Base-by-base conservation (phyloP, 2,329 filamentous ascomycete species). In the Macroventuria anomochaeta region DNA sequence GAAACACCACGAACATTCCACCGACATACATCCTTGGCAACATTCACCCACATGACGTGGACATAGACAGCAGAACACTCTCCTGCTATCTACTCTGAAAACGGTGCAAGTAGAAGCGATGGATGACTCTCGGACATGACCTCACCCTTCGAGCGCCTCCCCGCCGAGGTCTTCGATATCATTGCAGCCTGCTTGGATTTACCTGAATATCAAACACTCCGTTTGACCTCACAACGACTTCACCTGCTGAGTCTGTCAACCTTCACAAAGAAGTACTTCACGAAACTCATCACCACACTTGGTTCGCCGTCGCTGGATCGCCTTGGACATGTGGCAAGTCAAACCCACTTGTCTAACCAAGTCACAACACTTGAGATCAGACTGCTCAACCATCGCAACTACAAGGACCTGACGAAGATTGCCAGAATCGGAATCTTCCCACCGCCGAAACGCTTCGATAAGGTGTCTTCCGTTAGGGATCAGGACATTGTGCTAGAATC, bases 151-250 rank as follows among this genome's bases (percentile, higher is more conserved):
- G 68, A 69, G 41, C 42, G 52, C 34, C 67, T 72, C 37, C 67
- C 67, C 17, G 59, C 64, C 13, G 70, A 72, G 64, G 55, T 71
- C 6, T 61, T 67, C 29, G 68, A 71, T 20, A 44, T 65, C 23
- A 55, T 71, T 23, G 54, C 61, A 37, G 39, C 46, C 29, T 31
- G 57, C 36, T 44, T 72, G 17, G 41, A 59, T 21, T 34, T 65
- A 7, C 17, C 48, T 6, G 57, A 57, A 10, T 63, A 64, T 23
- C 56, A 61, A 20, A 39, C 49, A 15, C 44, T 72, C 11, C 68
- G 70, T 37, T 61, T 71, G 15, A 42, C 54, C 23, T 71, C 68
- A 2, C 61, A 52, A 21, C 59, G 58, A n/a, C 48, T 70, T 8
- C 46, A 64, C 43, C 43, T 59, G 25, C 58, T 65, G 17, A 67